These are phyloP conservation scores for Breviolum minutum DNA, from an alignment of 73 alveolate genomes.

Conservation along the genomic window DNA sequence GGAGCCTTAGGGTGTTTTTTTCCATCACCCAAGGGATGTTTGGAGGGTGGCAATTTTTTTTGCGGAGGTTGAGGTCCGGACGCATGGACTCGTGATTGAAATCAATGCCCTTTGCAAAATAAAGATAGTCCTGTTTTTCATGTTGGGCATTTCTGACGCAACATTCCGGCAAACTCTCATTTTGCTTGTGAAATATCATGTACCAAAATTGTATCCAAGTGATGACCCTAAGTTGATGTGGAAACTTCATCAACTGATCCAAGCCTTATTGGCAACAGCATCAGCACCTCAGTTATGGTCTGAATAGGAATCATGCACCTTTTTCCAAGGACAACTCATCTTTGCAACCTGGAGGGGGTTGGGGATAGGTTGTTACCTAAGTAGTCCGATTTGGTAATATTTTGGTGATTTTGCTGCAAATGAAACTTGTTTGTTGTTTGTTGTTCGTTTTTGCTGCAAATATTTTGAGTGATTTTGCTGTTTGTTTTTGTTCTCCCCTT, in stretches of 20 bases:
- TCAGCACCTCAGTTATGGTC: constrained; percentile 26
- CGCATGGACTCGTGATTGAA: constrained; percentile 56
- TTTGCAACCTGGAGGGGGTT: too few species aligned
- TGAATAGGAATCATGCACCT: neutral
- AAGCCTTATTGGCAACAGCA: constrained; percentile 41
- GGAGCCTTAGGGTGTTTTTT: constrained; percentile 14
- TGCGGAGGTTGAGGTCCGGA: neutral
- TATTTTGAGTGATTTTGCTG: too few species aligned
- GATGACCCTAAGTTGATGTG: too few species aligned
- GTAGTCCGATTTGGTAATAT: too few species aligned
- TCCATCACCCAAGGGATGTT: neutral
- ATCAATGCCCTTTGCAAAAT: constrained; percentile 72
- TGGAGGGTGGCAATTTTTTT: neutral
- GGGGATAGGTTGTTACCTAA: too few species aligned
- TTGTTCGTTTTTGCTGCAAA: too few species aligned
- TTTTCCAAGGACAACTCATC: neutral
- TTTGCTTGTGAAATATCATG: neutral
- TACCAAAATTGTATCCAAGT: too few species aligned
- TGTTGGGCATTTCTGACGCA: too few species aligned
- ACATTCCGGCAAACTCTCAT: too few species aligned
- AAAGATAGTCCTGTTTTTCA: constrained; percentile 9
- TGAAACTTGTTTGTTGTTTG: too few species aligned
- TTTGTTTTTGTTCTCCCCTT: too few species aligned
- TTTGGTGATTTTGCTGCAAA: too few species aligned
- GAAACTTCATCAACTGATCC: neutral